These are phyloP conservation scores for Platanthera guangdongensis DNA, from an alignment of 106 monocot genomes.

Conservation along the genomic window DNA sequence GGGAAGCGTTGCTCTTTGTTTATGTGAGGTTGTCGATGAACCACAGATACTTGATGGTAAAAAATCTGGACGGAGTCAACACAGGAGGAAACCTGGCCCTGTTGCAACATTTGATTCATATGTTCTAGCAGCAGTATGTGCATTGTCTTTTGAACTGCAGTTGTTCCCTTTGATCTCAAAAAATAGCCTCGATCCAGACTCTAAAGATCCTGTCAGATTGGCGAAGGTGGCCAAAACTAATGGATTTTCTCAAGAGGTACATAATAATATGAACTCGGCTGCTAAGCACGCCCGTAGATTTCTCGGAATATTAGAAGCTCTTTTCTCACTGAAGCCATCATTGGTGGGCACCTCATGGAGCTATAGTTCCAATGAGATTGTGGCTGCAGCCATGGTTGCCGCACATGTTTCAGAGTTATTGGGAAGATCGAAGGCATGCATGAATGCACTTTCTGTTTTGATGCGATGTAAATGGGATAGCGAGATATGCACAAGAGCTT, in stretches of 20 bases:
- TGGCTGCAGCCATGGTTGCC: constrained; percentile 99
- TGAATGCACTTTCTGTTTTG: constrained; percentile 79
- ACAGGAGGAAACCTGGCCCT: constrained; percentile 73
- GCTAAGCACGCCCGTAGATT: constrained; percentile 79
- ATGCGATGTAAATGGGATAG: constrained; percentile 90
- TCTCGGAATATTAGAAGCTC: constrained; percentile 86
- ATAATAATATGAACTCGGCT: constrained; percentile 54
- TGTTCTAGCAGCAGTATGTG: constrained; percentile 88
- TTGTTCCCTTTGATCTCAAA: constrained; percentile 77
- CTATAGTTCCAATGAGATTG: constrained; percentile 97
- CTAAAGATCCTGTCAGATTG: constrained; percentile 28
- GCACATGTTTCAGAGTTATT: constrained; percentile 98
- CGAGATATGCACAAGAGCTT: constrained; percentile 72
- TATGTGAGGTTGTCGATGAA: constrained; percentile 33
- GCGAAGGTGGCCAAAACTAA: constrained; percentile 34
- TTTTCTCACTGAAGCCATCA: constrained; percentile 92
- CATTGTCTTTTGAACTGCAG: constrained; percentile 95
- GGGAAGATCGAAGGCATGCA: constrained; percentile 84
- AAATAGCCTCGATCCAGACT: constrained; percentile 31
- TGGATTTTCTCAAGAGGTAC: constrained; percentile 35
- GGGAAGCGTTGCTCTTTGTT: constrained; percentile 21
- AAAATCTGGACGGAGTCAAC: constrained; percentile 22
- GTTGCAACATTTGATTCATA: constrained; percentile 95
- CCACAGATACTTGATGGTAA: constrained; percentile 33
- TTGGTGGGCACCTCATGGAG: constrained; percentile 97